phyloP scores from a whole-genome alignment of 169 alveolate species.

The Cryptosporidium viatorum region DNA sequence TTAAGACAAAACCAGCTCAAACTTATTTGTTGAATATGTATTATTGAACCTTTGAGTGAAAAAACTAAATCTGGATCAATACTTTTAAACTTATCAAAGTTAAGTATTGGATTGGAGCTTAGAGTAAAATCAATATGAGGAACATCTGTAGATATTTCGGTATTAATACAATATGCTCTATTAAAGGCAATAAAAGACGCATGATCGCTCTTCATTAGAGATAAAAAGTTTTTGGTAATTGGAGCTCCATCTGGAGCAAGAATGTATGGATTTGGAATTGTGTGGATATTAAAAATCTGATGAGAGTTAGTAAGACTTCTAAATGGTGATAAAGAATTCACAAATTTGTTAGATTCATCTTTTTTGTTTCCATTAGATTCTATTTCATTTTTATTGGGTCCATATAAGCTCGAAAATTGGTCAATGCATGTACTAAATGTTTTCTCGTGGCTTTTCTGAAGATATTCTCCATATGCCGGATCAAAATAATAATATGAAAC shows the following conservation, averaged over 20 bases:
- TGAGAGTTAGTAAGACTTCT: neutral
- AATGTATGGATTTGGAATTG: conserved; percentile 55
- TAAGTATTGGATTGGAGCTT: neutral
- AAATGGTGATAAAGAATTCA: neutral
- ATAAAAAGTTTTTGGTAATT: conserved; percentile 2
- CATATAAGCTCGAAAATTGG: neutral
- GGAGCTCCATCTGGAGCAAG: conserved; percentile 75
- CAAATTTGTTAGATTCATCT: neutral
- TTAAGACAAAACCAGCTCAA: conserved; percentile 56
- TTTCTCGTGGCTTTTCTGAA: neutral
- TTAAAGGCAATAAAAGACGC: neutral
- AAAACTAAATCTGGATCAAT: conserved; percentile 41
- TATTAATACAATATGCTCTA: conserved; percentile 35
- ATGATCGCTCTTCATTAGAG: neutral
- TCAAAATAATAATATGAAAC: conserved; percentile 1
- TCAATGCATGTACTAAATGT: neutral
- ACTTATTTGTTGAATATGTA: conserved; percentile 39
- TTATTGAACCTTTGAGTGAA: conserved; percentile 21
- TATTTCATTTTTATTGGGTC: neutral
- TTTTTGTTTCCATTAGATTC: neutral
- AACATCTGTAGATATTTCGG: neutral
- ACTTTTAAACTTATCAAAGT: neutral
- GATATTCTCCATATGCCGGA: neutral
- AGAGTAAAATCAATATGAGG: neutral
- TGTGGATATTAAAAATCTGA: neutral